Evolutionary conservation across 1,284 basidiomycete genomes (phyloP), one percentile per base, ranked within the genome.

Genomic region (Fistulina hepatica): DNA sequence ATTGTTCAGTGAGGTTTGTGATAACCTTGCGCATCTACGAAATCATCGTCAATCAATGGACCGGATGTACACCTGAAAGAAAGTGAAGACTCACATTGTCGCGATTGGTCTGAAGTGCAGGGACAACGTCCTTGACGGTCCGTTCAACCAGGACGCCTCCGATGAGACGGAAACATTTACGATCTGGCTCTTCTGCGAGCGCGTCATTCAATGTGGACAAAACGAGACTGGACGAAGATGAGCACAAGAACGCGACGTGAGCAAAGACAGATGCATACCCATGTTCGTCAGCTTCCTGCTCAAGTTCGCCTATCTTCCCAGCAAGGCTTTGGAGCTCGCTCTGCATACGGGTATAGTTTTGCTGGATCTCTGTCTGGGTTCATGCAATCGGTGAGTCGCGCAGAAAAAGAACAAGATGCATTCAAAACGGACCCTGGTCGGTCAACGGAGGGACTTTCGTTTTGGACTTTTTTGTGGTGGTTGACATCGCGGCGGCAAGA

Each of bases 111-210:
- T 88, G 75, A 28, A 97, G 61, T 16, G 85, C 80, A 27, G 94
- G 94, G 22, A 91, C 79, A 22, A 98, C 91, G 51, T 98, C 95
- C 55, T 85, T 81, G 32, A 98, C 95, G 0, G 91, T 97, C 33
- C 93, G 74, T 59, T 98, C 92, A 19, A 97, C 93, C 7, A 99
- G 73, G 2, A 97, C 82, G 21, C 94, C 95, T 9, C 95, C 95
- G 44, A 99, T 86, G 48, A 98, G 70, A 34, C 95, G 80, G 63
- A 97, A 99, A 61, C 95, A 98, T 62, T 90, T 92, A 44, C 95
- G 79, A 53, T 80, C 71, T 17, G 94, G 91, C 43, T 94, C 88
- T 42, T 73, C 71, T 21, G 66, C 69, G 28, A 85, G 65, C 6
- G 79, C 78, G 49, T 92, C 81, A 42, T 81, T 73, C 20, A 99